Percentiles rank a stretch among this genome's conserved stretches.
Conservation (phyloP, 768 basidiomycete species). For the Russula virescens region DNA sequence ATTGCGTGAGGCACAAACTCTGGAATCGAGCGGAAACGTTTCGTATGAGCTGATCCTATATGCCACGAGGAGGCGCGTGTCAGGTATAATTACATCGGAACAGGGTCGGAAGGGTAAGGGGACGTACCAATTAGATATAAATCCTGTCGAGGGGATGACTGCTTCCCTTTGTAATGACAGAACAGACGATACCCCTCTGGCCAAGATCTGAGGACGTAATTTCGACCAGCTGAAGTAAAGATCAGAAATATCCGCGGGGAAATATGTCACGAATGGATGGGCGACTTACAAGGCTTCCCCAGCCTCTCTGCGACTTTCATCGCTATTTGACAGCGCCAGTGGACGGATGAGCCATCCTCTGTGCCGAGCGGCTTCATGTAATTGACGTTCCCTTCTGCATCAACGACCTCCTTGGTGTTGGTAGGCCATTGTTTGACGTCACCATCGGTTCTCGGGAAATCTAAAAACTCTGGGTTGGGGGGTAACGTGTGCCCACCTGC, state of each 20-base stretch:
- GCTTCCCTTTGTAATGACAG: slow-evolving; percentile 67
- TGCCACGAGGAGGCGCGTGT: not conserved
- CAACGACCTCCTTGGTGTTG: slow-evolving; percentile 48
- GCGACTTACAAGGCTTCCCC: slow-evolving; percentile 45
- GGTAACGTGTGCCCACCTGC: slow-evolving; percentile 36
- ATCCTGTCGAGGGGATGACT: slow-evolving; percentile 55
- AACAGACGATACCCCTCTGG: slow-evolving; percentile 66
- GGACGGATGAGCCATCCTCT: slow-evolving; percentile 46
- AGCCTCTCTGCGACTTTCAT: slow-evolving; percentile 39
- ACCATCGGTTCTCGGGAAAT: slow-evolving; percentile 62
- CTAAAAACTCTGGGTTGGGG: slow-evolving; percentile 47
- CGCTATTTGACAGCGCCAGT: slow-evolving; percentile 48
- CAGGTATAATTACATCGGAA: not conserved
- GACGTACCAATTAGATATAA: slow-evolving; percentile 67
- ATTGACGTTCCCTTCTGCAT: slow-evolving; percentile 62
- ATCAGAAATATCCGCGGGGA: not conserved
- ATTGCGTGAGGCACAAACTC: slow-evolving; percentile 82
- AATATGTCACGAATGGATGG: slow-evolving; percentile 1
- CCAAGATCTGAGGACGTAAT: slow-evolving; percentile 58
- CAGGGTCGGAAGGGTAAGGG: not conserved
- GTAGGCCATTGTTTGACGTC: slow-evolving; percentile 47
- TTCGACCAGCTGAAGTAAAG: slow-evolving; percentile 38
- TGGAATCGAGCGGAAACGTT: slow-evolving; percentile 70
- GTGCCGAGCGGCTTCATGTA: slow-evolving; percentile 53
- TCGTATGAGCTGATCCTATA: slow-evolving; percentile 38